Conservation (phyloP, 192 early-diverging fungal species). For the Podila epigama region DNA sequence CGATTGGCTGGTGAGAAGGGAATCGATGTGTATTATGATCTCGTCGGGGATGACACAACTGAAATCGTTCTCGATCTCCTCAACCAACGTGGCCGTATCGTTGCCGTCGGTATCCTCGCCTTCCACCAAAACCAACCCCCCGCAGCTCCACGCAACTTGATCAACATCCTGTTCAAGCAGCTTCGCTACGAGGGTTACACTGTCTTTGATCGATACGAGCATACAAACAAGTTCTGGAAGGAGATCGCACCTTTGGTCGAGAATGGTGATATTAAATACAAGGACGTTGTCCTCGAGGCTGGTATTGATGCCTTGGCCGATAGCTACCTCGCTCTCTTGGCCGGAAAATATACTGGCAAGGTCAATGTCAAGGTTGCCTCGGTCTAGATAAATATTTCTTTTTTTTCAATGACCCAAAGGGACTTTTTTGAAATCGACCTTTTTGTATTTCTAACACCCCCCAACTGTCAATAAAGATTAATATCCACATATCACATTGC, state of each 20-base stretch:
- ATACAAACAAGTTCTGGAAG: constrained; percentile 12
- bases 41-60: constrained; percentile 65
- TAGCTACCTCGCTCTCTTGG: constrained; percentile 17
- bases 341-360: constrained; percentile 16
- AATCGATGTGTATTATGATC: constrained; percentile 91
- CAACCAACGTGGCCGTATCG: constrained; percentile 17
- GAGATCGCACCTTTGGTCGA: constrained; percentile 28
- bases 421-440: too few relatives aligned
- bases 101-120: constrained; percentile 16
- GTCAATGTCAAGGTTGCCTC: constrained; percentile 27
- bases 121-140: constrained; percentile 15
- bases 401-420: too few relatives aligned
- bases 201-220: constrained; percentile 24
- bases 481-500: too few relatives aligned
- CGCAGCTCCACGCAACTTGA: constrained; percentile 10
- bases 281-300: background rate
- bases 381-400: background rate
- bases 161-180: constrained; percentile 30
- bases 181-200: constrained; percentile 26
- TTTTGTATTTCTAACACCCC: too few relatives aligned
- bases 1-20: constrained; percentile 6
- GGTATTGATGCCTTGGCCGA: constrained; percentile 5
- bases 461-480: too few relatives aligned
- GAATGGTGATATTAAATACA: constrained; percentile 32
- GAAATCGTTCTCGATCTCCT: constrained; percentile 29